Evolutionary conservation across 164 flowering plant species (phyloP), one percentile per base, ranked within the genome.

Genomic region (Cinnamomum micranthum): DNA sequence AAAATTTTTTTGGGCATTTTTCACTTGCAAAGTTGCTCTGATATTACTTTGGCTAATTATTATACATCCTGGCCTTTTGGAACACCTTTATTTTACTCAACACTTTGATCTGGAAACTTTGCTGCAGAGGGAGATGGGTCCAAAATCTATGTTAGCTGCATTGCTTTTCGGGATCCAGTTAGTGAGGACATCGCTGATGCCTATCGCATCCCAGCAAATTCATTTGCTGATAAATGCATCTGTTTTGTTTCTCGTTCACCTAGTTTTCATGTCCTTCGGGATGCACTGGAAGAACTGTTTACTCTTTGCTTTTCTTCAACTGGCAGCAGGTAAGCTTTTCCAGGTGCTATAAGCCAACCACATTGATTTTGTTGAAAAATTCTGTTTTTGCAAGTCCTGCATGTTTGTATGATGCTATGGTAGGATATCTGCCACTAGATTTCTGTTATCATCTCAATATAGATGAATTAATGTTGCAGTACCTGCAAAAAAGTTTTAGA

Each of bases 91-190:
- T 60, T 22, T n/a, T 69, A 2, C 58, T 27, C 50, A 12, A 17
- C 22, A 5, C 52, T 71, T 75, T 78, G 69, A 60, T 69, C 47
- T 25, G 33, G 77, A 13, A 73, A 15, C n/a, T 72, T 80, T 80
- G 9, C 55, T 82, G 84, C 92, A 94, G 99, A 96, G 92, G 99
- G 99, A 31, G 98, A 96, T 85, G 99, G 99, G 9, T 91, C 99
- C 25, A 96, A 96, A 83, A 94, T 96, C 68, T 96, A 89, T 86
- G 97, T 96, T 71, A 91, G 93, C 78, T 96, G 99, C 86, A 92
- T 96, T 82, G 91, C 98, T 72, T 96, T 96, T 79, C 89, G 98
- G 65, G 99, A 96, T 86, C 97, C 94, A 50, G 94, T 96, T 23
- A 82, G 92, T 76, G 97, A 92, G 82, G 99, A 96, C 82, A 84